Conservation (phyloP, 768 basidiomycete species). For the Leucocoprinus birnbaumii region DNA sequence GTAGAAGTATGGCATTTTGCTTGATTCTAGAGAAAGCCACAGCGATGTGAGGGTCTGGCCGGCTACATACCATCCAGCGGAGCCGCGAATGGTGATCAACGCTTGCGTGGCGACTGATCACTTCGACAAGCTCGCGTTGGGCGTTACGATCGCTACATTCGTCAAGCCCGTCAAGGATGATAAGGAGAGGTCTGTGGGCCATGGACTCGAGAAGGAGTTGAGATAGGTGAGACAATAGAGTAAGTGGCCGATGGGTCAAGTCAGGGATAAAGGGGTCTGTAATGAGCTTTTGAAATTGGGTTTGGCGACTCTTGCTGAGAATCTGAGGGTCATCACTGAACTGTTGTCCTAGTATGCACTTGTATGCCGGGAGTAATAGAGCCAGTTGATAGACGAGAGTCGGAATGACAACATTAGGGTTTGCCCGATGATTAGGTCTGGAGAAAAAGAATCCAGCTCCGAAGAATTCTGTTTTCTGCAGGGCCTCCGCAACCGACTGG, state of each 20-base stretch:
- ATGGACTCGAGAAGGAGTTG: too few relatives aligned
- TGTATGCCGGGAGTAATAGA: neutral
- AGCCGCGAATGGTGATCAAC: neutral
- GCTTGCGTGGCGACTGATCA: neutral
- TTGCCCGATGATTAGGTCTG: neutral
- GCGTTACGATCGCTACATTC: neutral
- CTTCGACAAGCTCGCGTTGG: neutral
- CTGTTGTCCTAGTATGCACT: neutral
- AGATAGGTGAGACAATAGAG: neutral
- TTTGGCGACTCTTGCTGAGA: neutral
- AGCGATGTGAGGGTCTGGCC: constrained; percentile 21
- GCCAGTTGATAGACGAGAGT: constrained; percentile 4
- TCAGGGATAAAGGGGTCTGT: neutral
- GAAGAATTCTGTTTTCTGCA: neutral
- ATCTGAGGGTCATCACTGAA: neutral
- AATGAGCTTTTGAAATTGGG: neutral
- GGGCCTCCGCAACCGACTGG: neutral
- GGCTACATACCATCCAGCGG: constrained; percentile 21
- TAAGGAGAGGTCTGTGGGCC: constrained; percentile 2
- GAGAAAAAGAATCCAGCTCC: neutral
- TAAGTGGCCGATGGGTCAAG: neutral
- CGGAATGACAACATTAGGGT: neutral
- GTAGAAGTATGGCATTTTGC: neutral
- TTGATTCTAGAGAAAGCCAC: constrained; percentile 4
- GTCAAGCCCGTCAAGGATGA: constrained; percentile 4